Evolutionary conservation across 768 basidiomycete genomes (phyloP), one percentile per base, ranked within the genome.

Genomic region (Kwoniella sp.): DNA sequence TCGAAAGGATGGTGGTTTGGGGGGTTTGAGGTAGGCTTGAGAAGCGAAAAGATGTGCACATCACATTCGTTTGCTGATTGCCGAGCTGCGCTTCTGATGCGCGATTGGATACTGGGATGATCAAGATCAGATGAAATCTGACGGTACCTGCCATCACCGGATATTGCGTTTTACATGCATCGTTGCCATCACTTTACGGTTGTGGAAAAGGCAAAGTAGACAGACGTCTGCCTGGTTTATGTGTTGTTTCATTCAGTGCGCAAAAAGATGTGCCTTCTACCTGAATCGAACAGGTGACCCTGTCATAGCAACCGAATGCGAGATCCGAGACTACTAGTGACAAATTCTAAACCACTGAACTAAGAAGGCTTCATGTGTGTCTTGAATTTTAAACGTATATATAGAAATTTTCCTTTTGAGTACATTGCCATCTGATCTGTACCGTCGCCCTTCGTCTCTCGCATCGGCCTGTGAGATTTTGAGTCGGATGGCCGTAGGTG

Each of bases 241-340:
- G 34, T 13, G 34, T 37, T 37, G 7, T 37, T 37, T 13, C 7
- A 37, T 8, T 17, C 4, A 17, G 11, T 11, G 20, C 41, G 11
- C 41, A 45, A 45, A 45, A 45, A 45, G 41, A 45, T 45, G 41
- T 45, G 41, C 41, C 41, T 45, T 45, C 41, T 45, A 45, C 41
- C 41, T 45, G 41, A 45, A 45, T 45, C 41, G 41, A 45, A 45
- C 41, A 45, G 41, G 41, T 45, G 41, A 45, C 41, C 41, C 41
- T 45, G 41, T 45, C 41, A 45, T 45, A 45, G 41, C 41, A 45
- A 45, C 41, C 41, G 41, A 45, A 45, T 45, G 4, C 41, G 20
- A 53, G 25, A 53, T 53, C 52, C 29, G 52, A 53, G 52, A 53
- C 52, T 53, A 53, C 25, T 26, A 53, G 29, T 53, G 52, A 53